Evolutionary conservation across 257 asterid species (phyloP), one percentile per base, ranked within the genome.

Genomic region (Nicotiana otophora): DNA sequence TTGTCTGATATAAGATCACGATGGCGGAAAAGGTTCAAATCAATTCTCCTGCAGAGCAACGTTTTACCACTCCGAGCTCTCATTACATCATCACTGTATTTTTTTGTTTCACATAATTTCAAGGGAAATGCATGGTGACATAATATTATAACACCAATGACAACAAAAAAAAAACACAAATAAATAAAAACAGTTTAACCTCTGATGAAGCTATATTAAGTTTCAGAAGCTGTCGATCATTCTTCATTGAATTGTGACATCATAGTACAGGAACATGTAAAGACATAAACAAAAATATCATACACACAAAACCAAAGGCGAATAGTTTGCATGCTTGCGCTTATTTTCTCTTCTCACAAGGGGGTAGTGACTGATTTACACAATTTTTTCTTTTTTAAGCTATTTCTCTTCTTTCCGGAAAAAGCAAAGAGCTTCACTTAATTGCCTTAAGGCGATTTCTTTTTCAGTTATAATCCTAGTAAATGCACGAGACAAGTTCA

Each of bases 401-500:
- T 15, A 53, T 53, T 53, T 53, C 58, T 53, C 58, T 53, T 53
- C 58, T 14, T 53, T 53, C 58, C 5, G 5, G 58, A 53, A 53
- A 53, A 53, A 53, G 58, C 58, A 53, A 53, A 20, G 19, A 72
- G 78, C 36, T 74, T 74, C 62, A 74, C n/a, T 51, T 74, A 48
- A 26, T 48, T 74, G 79, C 10, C 39, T 74, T 74, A 48, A 74
- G 23, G 80, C 8, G 1, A 74, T 48, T 23, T 26, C 15, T 48
- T 74, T 74, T 48, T 23, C 39, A 48, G 80, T 48, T 26, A 74
- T 74, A 74, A 74, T 48, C 23, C 80, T 72, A 72, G 62, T 15
- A 74, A 48, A 74, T 48, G 62, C 42, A 74, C 26, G 62, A 48
- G 61, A 74, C 80, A 48, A 74, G 80, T 48, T 74, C 80, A 74